Conservation (phyloP, 2,329 filamentous ascomycete species). For the Decorospora gaudefroyi region DNA sequence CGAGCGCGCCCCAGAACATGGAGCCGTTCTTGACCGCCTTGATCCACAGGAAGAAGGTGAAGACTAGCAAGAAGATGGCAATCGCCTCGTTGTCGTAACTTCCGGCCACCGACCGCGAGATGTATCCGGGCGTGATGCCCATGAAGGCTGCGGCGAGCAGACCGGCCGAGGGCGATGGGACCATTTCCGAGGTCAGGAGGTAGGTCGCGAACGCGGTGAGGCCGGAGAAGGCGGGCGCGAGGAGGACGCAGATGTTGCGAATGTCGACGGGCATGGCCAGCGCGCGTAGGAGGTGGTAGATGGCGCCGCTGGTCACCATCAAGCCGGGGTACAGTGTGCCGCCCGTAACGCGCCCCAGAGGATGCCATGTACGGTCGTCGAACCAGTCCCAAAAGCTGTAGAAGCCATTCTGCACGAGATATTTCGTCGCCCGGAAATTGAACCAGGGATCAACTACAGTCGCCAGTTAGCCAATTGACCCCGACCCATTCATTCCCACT, state of each 20-base stretch:
- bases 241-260: slow-evolving; percentile 96
- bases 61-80: slow-evolving; percentile 96
- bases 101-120: slow-evolving; percentile 94
- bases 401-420: slow-evolving; percentile 94
- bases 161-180: slow-evolving; percentile 89
- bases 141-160: slow-evolving; percentile 94
- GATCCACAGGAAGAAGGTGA: slow-evolving; percentile 99
- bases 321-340: slow-evolving; percentile 98
- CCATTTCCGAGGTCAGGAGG: slow-evolving; percentile 96
- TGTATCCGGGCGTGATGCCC: slow-evolving; percentile 97
- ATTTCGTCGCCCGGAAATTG: slow-evolving; percentile 98
- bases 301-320: slow-evolving; percentile 97
- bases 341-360: slow-evolving; percentile 94
- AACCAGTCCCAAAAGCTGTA: slow-evolving; percentile 99
- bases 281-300: slow-evolving; percentile 90
- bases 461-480: slow-evolving; percentile 33
- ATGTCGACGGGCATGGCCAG: slow-evolving; percentile 95
- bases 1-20: slow-evolving; percentile 93
- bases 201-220: slow-evolving; percentile 92
- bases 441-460: slow-evolving; percentile 95
- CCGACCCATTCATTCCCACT: too few species aligned
- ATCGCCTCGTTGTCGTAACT: slow-evolving; percentile 99
- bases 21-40: slow-evolving; percentile 97
- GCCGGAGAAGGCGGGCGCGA: slow-evolving; percentile 92
- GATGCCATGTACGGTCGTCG: slow-evolving; percentile 98